Evolutionary conservation across 176 grass and related monocot species (phyloP).

Genomic region (Puya raimondii): DNA sequence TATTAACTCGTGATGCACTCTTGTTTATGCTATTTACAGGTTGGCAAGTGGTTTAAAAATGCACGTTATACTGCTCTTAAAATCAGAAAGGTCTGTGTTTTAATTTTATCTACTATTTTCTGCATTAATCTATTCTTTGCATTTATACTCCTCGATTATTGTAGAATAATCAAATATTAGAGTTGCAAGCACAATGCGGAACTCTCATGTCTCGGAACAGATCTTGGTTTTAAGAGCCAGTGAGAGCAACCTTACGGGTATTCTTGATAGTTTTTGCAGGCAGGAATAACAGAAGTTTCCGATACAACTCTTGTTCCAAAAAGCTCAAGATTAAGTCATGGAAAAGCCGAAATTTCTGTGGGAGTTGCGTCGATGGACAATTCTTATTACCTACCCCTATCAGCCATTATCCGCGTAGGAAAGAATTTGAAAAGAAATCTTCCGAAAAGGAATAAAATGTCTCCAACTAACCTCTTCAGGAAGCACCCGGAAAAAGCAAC

Average conservation of each 20-base stretch:
- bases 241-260: constrained; percentile 1
- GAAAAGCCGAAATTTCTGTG: constrained; percentile 22
- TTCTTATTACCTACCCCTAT: constrained; percentile 39
- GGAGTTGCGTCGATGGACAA: constrained; percentile 35
- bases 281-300: constrained; percentile 10
- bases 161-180: too few species aligned
- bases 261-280: constrained; percentile 22
- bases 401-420: constrained; percentile 45
- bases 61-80: constrained; percentile 80
- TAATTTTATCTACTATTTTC: background rate
- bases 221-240: constrained; percentile 2
- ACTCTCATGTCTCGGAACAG: background rate
- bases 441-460: constrained; percentile 28
- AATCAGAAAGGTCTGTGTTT: constrained; percentile 58
- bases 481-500: constrained; percentile 5
- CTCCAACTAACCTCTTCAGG: constrained; percentile 12
- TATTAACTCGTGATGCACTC: too few species aligned
- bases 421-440: constrained; percentile 31
- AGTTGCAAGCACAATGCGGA: background rate
- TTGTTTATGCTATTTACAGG: constrained; percentile 33
- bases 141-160: background rate
- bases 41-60: constrained; percentile 98
- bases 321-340: constrained; percentile 15
- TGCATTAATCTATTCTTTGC: constrained; percentile 17
- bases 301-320: constrained; percentile 20